Conservation (phyloP, 352 stramenopile genomes). For the Globisporangium acanthophoron region DNA sequence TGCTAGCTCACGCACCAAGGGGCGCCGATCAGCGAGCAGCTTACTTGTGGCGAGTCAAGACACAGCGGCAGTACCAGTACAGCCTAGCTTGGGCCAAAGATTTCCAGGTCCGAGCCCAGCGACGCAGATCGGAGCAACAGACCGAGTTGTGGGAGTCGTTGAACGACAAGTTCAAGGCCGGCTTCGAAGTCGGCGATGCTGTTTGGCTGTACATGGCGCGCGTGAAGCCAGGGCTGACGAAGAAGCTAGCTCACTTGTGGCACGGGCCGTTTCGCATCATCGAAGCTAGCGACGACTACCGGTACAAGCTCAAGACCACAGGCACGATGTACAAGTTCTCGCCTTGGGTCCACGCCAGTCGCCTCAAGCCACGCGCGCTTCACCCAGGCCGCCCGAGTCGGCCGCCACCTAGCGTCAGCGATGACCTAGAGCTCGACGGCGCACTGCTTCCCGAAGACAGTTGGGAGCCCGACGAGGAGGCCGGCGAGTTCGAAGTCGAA, state of each 20-base stretch:
- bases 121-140: not conserved
- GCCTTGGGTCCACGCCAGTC: too few species aligned
- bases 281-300: not conserved
- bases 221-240: slow-evolving; percentile 8
- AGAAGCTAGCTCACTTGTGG: slow-evolving; percentile 9
- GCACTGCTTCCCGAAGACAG: not conserved
- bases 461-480: not conserved
- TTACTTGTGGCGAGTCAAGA: not conserved
- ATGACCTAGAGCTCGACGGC: not conserved
- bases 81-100: not conserved
- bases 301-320: not conserved
- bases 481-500: not conserved
- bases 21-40: not conserved
- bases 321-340: not conserved
- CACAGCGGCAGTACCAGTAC: not conserved
- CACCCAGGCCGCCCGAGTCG: too few species aligned
- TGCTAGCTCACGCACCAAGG: not conserved
- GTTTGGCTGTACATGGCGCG: slow-evolving; percentile 24
- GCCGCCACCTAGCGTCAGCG: not conserved
- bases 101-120: not conserved
- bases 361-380: too few species aligned
- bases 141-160: too few species aligned
- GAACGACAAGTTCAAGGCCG: slow-evolving; percentile 3
- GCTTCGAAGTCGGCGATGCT: not conserved
- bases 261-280: slow-evolving; percentile 5